Conservation (phyloP, 2,329 filamentous ascomycete species). For the Xylariales sp. region DNA sequence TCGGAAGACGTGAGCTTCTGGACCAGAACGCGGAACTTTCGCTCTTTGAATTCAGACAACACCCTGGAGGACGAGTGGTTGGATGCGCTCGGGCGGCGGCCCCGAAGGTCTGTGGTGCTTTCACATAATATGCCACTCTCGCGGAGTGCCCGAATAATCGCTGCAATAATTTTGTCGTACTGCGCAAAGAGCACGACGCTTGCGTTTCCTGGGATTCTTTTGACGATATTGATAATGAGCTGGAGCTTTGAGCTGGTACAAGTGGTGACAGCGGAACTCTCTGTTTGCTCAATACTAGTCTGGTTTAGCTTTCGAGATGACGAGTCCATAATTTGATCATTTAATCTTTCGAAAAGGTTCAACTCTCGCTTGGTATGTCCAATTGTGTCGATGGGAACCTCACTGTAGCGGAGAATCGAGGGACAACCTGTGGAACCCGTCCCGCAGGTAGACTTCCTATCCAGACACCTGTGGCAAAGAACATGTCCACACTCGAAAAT, state of each 20-base stretch:
- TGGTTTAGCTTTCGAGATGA: too few species aligned
- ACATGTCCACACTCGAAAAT: constrained; percentile 24
- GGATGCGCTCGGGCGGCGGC: background rate
- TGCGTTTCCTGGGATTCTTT: constrained; percentile 10
- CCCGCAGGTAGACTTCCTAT: constrained; percentile 12
- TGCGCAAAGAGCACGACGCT: constrained; percentile 34
- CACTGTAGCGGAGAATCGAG: constrained; percentile 6
- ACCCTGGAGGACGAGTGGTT: background rate
- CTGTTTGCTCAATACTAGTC: too few species aligned
- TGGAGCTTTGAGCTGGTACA: constrained; percentile 17
- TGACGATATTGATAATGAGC: constrained; percentile 14
- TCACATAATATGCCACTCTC: constrained; percentile 10
- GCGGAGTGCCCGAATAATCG: constrained; percentile 17
- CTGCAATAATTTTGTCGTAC: constrained; percentile 20
- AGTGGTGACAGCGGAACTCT: too few species aligned
- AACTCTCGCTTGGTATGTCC: background rate
- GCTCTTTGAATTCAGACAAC: constrained; percentile 22
- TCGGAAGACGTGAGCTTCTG: constrained; percentile 32
- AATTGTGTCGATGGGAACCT: constrained; percentile 8
- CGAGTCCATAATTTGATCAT: too few species aligned
- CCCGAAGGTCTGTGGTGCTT: background rate
- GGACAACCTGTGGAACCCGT: constrained; percentile 8
- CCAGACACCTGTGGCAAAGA: constrained; percentile 15
- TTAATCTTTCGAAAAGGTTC: background rate
- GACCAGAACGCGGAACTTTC: constrained; percentile 25